Percentiles rank a stretch among this genome's conserved stretches.
phyloP scores from a whole-genome alignment of 2,329 filamentous ascomycete species.

The Aphanoascus verrucosus region DNA sequence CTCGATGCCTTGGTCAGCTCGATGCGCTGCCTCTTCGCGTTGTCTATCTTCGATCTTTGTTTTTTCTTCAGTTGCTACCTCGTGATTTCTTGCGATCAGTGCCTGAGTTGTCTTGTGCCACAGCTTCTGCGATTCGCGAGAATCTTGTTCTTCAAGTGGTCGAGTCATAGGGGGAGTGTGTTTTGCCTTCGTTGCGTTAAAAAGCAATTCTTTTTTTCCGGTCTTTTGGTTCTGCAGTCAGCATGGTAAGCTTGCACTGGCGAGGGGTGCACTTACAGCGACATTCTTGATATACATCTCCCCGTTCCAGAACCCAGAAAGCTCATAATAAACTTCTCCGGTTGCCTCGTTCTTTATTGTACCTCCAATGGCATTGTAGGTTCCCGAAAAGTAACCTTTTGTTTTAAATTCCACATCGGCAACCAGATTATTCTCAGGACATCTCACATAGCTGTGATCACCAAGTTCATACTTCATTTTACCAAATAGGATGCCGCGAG shows the following conservation, averaged over 20 bases:
- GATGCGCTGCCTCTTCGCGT: conserved; percentile 71
- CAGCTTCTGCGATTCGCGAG: conserved; percentile 77
- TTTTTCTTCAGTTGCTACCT: conserved; percentile 85
- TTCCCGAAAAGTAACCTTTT: conserved; percentile 92
- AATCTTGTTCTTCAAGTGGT: conserved; percentile 74
- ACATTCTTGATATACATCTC: conserved; percentile 89
- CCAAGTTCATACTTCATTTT: conserved; percentile 99
- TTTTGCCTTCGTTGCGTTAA: conserved; percentile 70
- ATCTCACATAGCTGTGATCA: conserved; percentile 86
- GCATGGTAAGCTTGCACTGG: background rate
- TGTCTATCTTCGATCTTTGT: conserved; percentile 91
- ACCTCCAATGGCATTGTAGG: conserved; percentile 91
- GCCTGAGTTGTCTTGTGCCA: conserved; percentile 76
- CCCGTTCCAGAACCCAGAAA: conserved; percentile 85
- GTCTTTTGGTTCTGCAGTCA: conserved; percentile 46
- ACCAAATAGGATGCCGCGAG: conserved; percentile 87
- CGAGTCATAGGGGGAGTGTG: conserved; percentile 63
- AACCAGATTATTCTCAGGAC: conserved; percentile 73
- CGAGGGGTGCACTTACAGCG: conserved; percentile 43
- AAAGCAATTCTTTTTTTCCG: conserved; percentile 77
- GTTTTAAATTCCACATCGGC: conserved; percentile 98
- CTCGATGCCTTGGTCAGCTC: conserved; percentile 66
- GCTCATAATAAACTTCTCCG: conserved; percentile 77
- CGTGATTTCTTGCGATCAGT: conserved; percentile 75
- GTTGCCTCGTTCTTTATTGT: conserved; percentile 79